phyloP scores from a whole-genome alignment of 805 yeast species.

The Henningerozyma blattae region DNA sequence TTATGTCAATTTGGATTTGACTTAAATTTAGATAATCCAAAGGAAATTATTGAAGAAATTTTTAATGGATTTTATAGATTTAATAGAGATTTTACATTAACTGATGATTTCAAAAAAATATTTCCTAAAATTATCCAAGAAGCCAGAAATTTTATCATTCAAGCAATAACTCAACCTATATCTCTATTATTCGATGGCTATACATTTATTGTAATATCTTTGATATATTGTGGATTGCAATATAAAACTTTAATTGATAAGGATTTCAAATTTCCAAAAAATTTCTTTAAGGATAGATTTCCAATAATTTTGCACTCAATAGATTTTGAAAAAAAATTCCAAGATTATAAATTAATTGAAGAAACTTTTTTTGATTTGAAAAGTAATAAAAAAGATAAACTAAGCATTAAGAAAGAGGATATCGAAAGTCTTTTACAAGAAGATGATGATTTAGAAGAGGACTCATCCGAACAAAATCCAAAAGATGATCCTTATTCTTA shows the following conservation, averaged over 20 bases:
- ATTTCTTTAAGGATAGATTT: conserved; percentile 22
- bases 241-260: conserved; percentile 17
- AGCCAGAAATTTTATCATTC: conserved; percentile 23
- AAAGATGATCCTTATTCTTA: conserved; percentile 12
- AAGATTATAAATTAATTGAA: conserved; percentile 21
- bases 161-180: conserved; percentile 26
- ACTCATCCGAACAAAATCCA: not conserved
- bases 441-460: conserved; percentile 2
- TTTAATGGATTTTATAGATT: conserved; percentile 23
- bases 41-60: conserved; percentile 24
- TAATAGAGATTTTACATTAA: conserved; percentile 19
- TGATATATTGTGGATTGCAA: conserved; percentile 22
- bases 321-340: conserved; percentile 15
- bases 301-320: conserved; percentile 12
- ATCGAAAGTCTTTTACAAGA: conserved; percentile 17
- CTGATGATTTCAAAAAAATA: conserved; percentile 15
- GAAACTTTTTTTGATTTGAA: conserved; percentile 24
- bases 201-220: conserved; percentile 18
- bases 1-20: conserved; percentile 25
- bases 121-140: conserved; percentile 25
- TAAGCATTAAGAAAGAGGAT: conserved; percentile 15
- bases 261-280: conserved; percentile 19
- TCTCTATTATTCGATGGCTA: conserved; percentile 24
- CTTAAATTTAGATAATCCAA: conserved; percentile 23
- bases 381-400: conserved; percentile 23